Evolutionary conservation across 306 rosid species (phyloP).

Genomic region (Astragalus membranaceus): DNA sequence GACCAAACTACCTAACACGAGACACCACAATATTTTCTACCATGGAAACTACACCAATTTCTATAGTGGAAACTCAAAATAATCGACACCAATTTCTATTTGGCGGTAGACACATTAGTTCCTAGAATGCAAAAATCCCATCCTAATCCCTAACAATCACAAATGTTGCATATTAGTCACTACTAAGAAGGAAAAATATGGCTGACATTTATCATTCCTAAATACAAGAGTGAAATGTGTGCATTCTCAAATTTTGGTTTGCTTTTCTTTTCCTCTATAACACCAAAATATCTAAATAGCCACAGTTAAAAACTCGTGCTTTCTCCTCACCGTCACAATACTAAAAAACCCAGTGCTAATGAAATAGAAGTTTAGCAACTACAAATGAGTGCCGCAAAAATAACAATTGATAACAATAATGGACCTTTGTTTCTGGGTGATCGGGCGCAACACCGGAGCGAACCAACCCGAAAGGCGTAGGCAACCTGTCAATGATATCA

Average conservation of each 20-base stretch:
- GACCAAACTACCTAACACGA: not conserved
- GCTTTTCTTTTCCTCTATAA: not conserved
- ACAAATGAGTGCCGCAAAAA: not conserved
- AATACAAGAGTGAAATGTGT: not conserved
- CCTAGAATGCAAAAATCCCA: not conserved
- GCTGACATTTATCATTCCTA: not conserved
- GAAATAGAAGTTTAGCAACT: not conserved
- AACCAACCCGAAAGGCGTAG: conserved; percentile 82
- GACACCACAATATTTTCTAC: not conserved
- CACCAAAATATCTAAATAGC: not conserved
- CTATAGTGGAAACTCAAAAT: not conserved
- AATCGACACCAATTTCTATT: not conserved
- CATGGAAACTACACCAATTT: not conserved
- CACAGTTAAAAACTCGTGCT: not conserved
- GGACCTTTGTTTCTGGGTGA: conserved; percentile 96
- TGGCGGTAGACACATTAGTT: not conserved
- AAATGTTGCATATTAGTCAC: not conserved
- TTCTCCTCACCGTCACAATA: not conserved
- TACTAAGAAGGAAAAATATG: not conserved
- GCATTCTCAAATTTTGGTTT: not conserved
- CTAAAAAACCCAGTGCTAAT: not conserved
- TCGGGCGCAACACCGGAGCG: conserved; percentile 95
- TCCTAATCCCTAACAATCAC: not conserved
- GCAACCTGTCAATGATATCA: conserved; percentile 85
- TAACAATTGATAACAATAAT: not conserved